These are phyloP conservation scores for Leccinum pellstonianum DNA, from an alignment of 768 basidiomycete genomes.

Conservation along the genomic window DNA sequence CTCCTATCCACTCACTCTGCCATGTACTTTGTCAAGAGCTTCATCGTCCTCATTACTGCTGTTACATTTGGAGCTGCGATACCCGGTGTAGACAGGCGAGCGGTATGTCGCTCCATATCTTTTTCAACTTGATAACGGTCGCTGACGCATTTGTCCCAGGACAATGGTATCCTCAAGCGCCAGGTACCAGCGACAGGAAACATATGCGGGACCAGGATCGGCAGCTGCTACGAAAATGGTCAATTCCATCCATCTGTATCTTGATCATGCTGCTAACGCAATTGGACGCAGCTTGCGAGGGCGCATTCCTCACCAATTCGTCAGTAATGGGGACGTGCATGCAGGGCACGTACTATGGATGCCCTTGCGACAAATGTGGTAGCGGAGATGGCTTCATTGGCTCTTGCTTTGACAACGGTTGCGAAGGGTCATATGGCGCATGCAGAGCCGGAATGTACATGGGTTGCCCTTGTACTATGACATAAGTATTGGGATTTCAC, in stretches of 20 bases:
- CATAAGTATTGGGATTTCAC: not conserved
- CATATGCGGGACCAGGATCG: not conserved
- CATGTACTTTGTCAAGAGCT: not conserved
- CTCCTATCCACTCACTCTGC: not conserved
- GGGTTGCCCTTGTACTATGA: not conserved
- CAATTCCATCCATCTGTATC: not conserved
- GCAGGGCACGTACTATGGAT: not conserved
- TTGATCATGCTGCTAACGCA: not conserved
- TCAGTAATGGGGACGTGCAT: not conserved
- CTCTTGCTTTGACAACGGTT: not conserved
- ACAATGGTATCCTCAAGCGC: not conserved
- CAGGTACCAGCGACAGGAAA: not conserved
- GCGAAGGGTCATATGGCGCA: not conserved
- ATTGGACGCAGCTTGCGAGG: not conserved
- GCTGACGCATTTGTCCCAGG: not conserved
- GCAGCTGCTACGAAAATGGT: not conserved
- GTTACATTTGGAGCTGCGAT: not conserved
- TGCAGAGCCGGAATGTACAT: not conserved
- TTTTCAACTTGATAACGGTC: not conserved
- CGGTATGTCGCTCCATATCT: not conserved
- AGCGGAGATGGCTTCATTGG: not conserved
- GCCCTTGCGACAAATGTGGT: not conserved
- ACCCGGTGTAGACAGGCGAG: not conserved
- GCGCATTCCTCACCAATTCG: not conserved
- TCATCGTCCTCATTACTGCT: not conserved